phyloP scores from a whole-genome alignment of 2,329 filamentous ascomycete genomes.

The Intubia oerlemansii region DNA sequence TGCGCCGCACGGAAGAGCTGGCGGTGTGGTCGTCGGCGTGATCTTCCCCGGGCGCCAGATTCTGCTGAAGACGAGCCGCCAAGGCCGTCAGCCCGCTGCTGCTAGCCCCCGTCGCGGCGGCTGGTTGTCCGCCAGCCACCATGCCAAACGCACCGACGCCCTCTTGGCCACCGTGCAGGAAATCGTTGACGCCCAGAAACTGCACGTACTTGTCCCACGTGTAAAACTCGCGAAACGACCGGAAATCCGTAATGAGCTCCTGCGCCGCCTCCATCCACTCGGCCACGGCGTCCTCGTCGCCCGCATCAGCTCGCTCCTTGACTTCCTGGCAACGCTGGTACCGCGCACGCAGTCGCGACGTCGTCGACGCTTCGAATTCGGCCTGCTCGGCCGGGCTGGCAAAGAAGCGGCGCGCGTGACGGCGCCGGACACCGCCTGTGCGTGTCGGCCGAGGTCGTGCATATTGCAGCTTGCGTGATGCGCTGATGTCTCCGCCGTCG shows the following conservation, averaged over 20 bases:
- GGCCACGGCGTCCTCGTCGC: constrained; percentile 20
- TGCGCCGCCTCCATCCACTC: constrained; percentile 37
- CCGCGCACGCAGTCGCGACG: constrained; percentile 13
- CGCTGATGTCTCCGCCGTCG: not conserved
- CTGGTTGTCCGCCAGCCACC: constrained; percentile 4
- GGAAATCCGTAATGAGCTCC: constrained; percentile 40
- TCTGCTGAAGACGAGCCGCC: constrained; percentile 31
- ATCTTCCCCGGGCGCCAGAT: constrained; percentile 14
- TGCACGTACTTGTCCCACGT: constrained; percentile 43
- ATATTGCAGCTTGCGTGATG: too few relatives aligned
- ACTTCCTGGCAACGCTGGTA: constrained; percentile 23
- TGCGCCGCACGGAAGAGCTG: constrained; percentile 10
- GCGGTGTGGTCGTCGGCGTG: not conserved
- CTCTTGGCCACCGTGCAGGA: constrained; percentile 11
- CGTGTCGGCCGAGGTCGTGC: too few relatives aligned
- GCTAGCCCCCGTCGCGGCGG: too few relatives aligned
- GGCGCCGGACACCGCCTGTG: constrained; percentile 1
- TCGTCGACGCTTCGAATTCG: constrained; percentile 11
- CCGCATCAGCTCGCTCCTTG: constrained; percentile 12
- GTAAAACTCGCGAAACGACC: constrained; percentile 41
- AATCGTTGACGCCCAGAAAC: constrained; percentile 24
- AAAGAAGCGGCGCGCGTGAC: constrained; percentile 7
- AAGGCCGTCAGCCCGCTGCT: constrained; percentile 28
- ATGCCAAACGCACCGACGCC: not conserved
- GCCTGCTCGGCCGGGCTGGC: constrained; percentile 10